Base-by-base conservation (phyloP, 768 basidiomycete species). In the Trametes maxima region DNA sequence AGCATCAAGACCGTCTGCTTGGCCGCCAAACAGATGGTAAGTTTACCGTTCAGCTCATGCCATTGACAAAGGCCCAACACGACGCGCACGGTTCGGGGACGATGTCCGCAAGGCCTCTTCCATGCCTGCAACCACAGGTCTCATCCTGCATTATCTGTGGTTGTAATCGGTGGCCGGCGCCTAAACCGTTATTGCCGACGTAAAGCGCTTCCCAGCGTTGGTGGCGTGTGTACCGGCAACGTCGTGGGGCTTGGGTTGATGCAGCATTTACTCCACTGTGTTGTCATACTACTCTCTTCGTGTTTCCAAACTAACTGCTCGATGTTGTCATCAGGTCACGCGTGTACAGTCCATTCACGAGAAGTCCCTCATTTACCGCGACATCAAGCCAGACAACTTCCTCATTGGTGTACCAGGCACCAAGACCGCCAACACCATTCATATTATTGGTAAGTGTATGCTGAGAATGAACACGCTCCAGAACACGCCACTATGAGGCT, bases 301-400 rank as follows among this genome's bases (percentile, higher is more conserved):
- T 13, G 0, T 12, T 13, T 19, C 22, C 48, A 51, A 22, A 25
- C 65, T 66, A 19, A 63, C 39, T 45, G 19, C 24, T 46, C 54
- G 11, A n/a, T 28, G 22, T 48, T 19, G 24, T 28, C 62, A 22
- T 73, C n/a, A 98, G 96, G 85, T 99, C 63, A 89, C 95, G 48
- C 93, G 96, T 60, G 94, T 98, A 3, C 96, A 99, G 76, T 88
- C 94, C 12, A 92, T 99, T 64, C 96, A 99, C 75, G 96, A 98
- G 74, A 98, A 98, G 80, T 97, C 94, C 62, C 83, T 98, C 71
- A 98, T 98, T 70, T 98, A 96, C 77, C 90, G 96, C 66, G 97
- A 98, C 74, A 98, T 99, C 81, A 98, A 98, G 72, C 96, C 96
- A 37, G 96, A 99, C 77, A 98, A 98, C 78, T 99, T 99, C 77